Evolutionary conservation across 495 filamentous ascomycete species (phyloP), one percentile per base, ranked within the genome.

Genomic region (Annulohypoxylon maeteangense): DNA sequence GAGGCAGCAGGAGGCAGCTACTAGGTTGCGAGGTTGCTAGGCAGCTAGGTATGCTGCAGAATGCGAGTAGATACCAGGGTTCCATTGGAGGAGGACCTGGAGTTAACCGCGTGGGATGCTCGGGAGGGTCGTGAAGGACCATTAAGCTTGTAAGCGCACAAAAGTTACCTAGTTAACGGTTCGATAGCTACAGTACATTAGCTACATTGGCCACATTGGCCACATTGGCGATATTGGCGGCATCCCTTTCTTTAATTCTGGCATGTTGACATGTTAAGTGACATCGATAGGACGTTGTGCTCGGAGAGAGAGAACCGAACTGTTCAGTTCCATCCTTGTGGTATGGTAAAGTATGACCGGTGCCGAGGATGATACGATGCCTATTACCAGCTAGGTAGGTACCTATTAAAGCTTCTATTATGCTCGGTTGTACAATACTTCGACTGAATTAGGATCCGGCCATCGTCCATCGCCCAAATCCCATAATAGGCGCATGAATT

Each of bases 201-300:
- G 55, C 53, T 40, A 27, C 16, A 20, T 16, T 44, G 40, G 40
- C 40, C 12, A 44, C 32, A 36, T 36, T n/a, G n/a, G n/a, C 32
- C 32, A 36, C 12, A 36, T 32, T 12, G 7, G 10, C 34, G 7
- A 7, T 12, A 36, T 36, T 10, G 3, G 7, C 14, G 3, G 10
- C 7, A 63, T 64, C 53, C 32, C 44, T 20, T 62, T 50, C 5
- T 57, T 40, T 68, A n/a, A n/a, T n/a, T n/a, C n/a, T n/a, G n/a
- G n/a, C n/a, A n/a, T n/a, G n/a, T n/a, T n/a, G n/a, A n/a, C 40
- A 68, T 56, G 64, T 65, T 55, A 51, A 64, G 32, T 65, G 55
- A 32, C 55, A 62, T 57, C n/a, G n/a, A 44, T 72, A 51, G 42
- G 16, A 58, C 23, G 27, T 48, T 44, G 50, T 32, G 57, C 42